Evolutionary conservation across 2,329 filamentous ascomycete genomes (phyloP).

Genomic region (Calonectria henricotiae): DNA sequence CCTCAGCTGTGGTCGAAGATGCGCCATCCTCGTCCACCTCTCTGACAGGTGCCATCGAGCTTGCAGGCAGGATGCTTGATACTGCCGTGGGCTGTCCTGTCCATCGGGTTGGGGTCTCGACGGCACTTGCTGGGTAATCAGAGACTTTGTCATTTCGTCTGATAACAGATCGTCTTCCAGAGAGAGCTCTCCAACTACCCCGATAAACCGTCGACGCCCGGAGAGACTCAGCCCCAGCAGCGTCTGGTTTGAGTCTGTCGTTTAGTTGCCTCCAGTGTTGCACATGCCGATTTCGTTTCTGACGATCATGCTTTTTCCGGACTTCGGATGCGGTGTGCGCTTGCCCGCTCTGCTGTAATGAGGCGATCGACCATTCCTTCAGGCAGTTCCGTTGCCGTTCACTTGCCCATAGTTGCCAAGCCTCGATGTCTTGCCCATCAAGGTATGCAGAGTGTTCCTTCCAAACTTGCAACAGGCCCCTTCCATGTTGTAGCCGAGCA

Average conservation of each 20-base stretch:
- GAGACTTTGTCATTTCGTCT: constrained; percentile 46
- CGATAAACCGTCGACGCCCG: constrained; percentile 45
- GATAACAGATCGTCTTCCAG: constrained; percentile 47
- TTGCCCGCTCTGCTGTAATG: constrained; percentile 58
- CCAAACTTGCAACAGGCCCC: constrained; percentile 50
- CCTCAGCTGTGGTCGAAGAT: constrained; percentile 48
- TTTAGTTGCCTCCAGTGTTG: constrained; percentile 55
- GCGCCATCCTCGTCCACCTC: constrained; percentile 54
- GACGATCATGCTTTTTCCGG: constrained; percentile 54
- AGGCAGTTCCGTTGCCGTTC: constrained; percentile 56
- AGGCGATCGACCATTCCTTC: constrained; percentile 59
- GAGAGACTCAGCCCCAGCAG: constrained; percentile 30
- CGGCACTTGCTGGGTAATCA: constrained; percentile 44
- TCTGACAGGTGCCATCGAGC: constrained; percentile 54
- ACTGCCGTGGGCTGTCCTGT: constrained; percentile 62
- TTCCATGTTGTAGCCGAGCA: constrained; percentile 45
- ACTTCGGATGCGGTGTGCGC: constrained; percentile 59
- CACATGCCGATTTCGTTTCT: constrained; percentile 54
- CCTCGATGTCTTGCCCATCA: constrained; percentile 49
- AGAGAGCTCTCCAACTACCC: constrained; percentile 51
- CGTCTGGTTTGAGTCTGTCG: constrained; percentile 39
- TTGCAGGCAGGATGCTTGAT: constrained; percentile 52
- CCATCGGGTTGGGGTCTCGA: constrained; percentile 66
- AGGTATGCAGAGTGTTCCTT: constrained; percentile 43
- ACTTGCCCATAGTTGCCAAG: constrained; percentile 55